Base-by-base conservation (phyloP, 495 filamentous ascomycete genomes). In the Aspergillus asperescens region DNA sequence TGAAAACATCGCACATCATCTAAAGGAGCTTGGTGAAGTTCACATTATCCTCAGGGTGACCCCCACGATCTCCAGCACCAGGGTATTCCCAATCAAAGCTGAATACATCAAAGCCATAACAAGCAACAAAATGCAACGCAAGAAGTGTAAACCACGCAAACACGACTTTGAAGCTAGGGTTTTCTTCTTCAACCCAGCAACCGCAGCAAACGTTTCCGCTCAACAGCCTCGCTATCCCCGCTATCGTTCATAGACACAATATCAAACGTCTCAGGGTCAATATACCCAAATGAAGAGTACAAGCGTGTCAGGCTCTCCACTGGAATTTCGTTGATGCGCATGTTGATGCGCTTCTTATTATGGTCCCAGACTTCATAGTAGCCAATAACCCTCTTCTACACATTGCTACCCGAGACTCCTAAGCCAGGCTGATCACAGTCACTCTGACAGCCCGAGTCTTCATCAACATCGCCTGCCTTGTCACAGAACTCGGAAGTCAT, bases 91-190 rank as follows among this genome's bases (percentile, higher is more conserved):
- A 56, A 18, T 69, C 65, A 34, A 80, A 35, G 49, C 81, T 78
- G 7, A 80, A 66, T 4, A 77, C 79, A 42, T 82, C 72, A 47
- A 81, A 78, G 1, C 62, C 73, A 40, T 73, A 75, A 23, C 58
- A 78, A 1, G 15, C 24, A 1, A 55, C 38, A 0, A 81, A 46
- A 7, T 63, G 62, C 0, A n/a, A 7, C 68, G 69, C n/a, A n/a
- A n/a, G n/a, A n/a, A n/a, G n/a, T n/a, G n/a, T n/a, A n/a, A n/a
- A n/a, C n/a, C n/a, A n/a, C n/a, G n/a, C n/a, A n/a, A n/a, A n/a
- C n/a, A n/a, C n/a, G n/a, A n/a, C n/a, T n/a, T n/a, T n/a, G n/a
- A n/a, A n/a, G n/a, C n/a, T n/a, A n/a, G n/a, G n/a, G n/a, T n/a
- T 15, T 67, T 71, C 1, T 10, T 48, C 0, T 35, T 6, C 4